Base-by-base conservation (phyloP, 2,329 filamentous ascomycete genomes). In the Pseudocercospora ulei region DNA sequence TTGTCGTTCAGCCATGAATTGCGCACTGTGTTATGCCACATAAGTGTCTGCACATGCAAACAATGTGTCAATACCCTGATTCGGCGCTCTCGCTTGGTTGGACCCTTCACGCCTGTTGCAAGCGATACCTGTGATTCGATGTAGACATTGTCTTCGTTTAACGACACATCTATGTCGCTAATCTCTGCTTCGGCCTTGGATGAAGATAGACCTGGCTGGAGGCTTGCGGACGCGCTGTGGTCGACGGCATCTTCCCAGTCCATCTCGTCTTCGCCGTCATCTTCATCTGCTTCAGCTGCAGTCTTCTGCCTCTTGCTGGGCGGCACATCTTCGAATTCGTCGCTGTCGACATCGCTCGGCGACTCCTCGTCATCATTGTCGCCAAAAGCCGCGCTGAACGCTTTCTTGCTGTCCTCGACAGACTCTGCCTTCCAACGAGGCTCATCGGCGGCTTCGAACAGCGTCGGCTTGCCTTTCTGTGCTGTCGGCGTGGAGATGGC, bases 11-110 rank as follows among this genome's bases (percentile, higher is more conserved):
- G 64, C 80, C 88, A 96, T 0, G 75, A 69, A 58, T 96, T 95
- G 26, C 83, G 76, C 8, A 90, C 63, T 0, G 83, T 75, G 56
- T 96, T 96, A 58, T 96, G 87, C 71, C 81, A 95, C 43, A 98
- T 71, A 9, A 98, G 66, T 36, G 78, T 75, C 57, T 92, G 78
- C 1, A 96, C 86, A 61, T 98, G 90, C 50, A 94, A 71, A 51
- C 83, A 82, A 61, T 98, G 90, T 0, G 85, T 86, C 3, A 78
- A 71, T 20, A 78, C 73, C 16, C 90, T 74, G 39, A 88, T 81
- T 44, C 77, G 73, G 35, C 84, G 76, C 56, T 95, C 85, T 17
- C 81, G 75, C 62, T 94, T 94, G 2, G 82, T 81, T 0, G 83
- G 82, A 0, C 85, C 87, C 57, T 88, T 94, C 62, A 84, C 94